Conservation (phyloP, 495 filamentous ascomycete genomes). For the Penicillium daleae region DNA sequence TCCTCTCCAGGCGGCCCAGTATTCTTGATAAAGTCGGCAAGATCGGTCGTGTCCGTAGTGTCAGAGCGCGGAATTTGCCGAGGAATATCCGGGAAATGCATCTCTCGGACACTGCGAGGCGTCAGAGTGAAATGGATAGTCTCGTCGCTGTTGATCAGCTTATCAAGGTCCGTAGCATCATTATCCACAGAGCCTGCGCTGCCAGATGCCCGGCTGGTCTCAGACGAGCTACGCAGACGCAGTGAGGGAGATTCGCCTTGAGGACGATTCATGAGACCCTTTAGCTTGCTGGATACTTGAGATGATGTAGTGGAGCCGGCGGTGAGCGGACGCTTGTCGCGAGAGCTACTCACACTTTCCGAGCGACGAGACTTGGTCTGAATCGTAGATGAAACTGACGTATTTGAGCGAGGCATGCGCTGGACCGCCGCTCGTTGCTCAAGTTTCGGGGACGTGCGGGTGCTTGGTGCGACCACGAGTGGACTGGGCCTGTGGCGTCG, state of each 20-base stretch:
- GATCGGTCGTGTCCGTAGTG: conserved; percentile 43
- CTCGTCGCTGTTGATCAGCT: conserved; percentile 85
- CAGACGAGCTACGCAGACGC: conserved; percentile 52
- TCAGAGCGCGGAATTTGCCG: conserved; percentile 38
- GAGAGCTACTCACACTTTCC: conserved; percentile 50
- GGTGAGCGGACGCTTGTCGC: conserved; percentile 57
- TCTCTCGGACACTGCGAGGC: conserved; percentile 83
- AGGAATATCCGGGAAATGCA: conserved; percentile 60
- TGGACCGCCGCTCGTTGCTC: conserved; percentile 56
- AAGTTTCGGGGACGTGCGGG: conserved; percentile 30
- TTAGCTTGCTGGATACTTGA: conserved; percentile 55
- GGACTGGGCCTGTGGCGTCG: conserved; percentile 36
- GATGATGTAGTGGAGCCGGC: conserved; percentile 59
- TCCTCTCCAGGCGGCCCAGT: conserved; percentile 37
- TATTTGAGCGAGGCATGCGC: conserved; percentile 45
- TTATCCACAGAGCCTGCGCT: conserved; percentile 49
- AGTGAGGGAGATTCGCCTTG: conserved; percentile 45
- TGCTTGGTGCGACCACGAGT: conserved; percentile 27
- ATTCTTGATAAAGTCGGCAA: conserved; percentile 44
- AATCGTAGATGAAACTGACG: conserved; percentile 37
- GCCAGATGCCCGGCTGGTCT: conserved; percentile 45
- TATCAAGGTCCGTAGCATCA: conserved; percentile 69
- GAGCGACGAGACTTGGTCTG: conserved; percentile 40
- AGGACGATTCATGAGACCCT: conserved; percentile 53
- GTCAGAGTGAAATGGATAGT: conserved; percentile 95